phyloP scores from a whole-genome alignment of 352 stramenopile species.

The Phytophthora foliorum region DNA sequence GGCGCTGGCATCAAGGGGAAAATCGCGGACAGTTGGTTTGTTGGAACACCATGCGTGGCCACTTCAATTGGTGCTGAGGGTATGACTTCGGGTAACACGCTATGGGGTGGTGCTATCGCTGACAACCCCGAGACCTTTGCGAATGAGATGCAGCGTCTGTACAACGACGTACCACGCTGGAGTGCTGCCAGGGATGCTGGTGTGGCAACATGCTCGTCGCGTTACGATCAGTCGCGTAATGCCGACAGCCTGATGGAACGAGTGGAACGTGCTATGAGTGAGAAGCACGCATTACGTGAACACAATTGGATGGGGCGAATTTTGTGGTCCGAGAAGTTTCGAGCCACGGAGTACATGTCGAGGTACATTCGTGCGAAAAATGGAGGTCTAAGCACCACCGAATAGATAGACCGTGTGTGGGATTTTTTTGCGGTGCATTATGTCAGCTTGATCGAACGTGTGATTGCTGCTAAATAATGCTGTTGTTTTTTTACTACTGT shows the following conservation, averaged over 20 bases:
- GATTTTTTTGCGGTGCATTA: not conserved
- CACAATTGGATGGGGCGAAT: constrained; percentile 85
- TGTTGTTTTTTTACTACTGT: no score
- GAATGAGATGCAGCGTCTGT: constrained; percentile 52
- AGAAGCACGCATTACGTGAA: constrained; percentile 35
- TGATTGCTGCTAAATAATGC: no score
- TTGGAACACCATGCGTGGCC: constrained; percentile 90
- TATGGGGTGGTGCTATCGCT: constrained; percentile 67
- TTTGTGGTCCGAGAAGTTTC: constrained; percentile 86
- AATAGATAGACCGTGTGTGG: constrained; percentile 19
- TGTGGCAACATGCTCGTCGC: constrained; percentile 36
- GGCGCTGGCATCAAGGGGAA: constrained; percentile 96
- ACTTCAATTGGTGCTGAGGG: constrained; percentile 93
- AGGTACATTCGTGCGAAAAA: constrained; percentile 86
- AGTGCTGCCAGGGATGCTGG: constrained; percentile 39
- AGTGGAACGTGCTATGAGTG: constrained; percentile 50
- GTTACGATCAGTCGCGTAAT: constrained; percentile 66
- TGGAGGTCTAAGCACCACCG: constrained; percentile 13
- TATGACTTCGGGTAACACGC: constrained; percentile 48
- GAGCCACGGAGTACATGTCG: constrained; percentile 89
- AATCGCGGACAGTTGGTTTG: constrained; percentile 94
- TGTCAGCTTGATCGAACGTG: no score
- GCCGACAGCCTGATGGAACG: constrained; percentile 57
- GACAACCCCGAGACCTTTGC: constrained; percentile 59
- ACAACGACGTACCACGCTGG: constrained; percentile 56